phyloP scores from a whole-genome alignment of 345 rosid species.

The Pseudoturritis turrita region DNA sequence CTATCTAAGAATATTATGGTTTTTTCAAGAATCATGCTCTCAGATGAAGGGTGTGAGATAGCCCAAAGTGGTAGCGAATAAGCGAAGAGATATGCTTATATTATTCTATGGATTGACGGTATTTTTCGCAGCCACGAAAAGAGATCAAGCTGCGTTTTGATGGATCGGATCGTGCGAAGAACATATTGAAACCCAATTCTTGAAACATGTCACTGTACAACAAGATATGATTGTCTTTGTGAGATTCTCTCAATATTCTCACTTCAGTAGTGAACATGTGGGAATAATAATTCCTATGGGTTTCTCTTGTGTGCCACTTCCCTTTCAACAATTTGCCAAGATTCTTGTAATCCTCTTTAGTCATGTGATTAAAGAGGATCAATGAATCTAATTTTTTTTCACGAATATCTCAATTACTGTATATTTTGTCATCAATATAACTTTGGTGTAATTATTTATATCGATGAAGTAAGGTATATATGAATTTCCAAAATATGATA shows the following conservation, averaged over 20 bases:
- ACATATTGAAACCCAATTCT: background rate
- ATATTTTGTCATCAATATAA: background rate
- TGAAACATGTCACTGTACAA: constrained; percentile 26
- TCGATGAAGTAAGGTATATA: background rate
- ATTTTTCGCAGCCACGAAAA: background rate
- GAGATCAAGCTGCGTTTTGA: background rate
- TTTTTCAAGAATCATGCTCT: constrained; percentile 19
- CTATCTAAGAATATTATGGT: constrained; percentile 9
- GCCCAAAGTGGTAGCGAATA: constrained; percentile 25
- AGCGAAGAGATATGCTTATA: constrained; percentile 30
- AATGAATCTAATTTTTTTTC: background rate
- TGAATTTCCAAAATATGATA: background rate
- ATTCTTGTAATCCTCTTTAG: constrained; percentile 1
- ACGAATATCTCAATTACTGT: background rate
- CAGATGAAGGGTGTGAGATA: constrained; percentile 22
- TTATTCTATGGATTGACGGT: constrained; percentile 25
- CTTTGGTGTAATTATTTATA: background rate
- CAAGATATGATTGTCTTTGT: constrained; percentile 26
- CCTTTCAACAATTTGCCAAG: constrained; percentile 20
- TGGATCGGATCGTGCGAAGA: background rate
- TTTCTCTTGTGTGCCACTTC: background rate
- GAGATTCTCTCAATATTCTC: constrained; percentile 24
- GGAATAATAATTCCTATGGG: constrained; percentile 14
- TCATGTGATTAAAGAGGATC: background rate
- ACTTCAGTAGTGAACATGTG: constrained; percentile 17